Evolutionary conservation across 768 basidiomycete species (phyloP), one percentile per base, ranked within the genome.

Genomic region (Leccinum incarnatum): DNA sequence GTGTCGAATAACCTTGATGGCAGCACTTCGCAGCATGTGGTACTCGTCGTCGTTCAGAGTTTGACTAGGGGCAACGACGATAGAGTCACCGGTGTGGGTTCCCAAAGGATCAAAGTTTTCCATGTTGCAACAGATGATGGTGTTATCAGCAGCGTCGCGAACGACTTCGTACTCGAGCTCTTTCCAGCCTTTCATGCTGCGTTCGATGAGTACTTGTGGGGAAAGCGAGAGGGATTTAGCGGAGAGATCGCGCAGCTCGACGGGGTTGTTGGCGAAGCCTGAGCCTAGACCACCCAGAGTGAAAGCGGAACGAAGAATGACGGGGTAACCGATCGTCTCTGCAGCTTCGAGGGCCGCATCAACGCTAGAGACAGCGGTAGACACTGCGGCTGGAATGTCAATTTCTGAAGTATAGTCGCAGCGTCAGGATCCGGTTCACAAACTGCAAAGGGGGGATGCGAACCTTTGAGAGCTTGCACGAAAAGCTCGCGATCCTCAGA

Each of bases 81-180:
- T 99, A 12, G 97, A 98, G 74, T 98, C 97, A 65, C 97, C 97
- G 19, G 97, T 99, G 74, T 99, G 97, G 23, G 93, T 98, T 63
- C 97, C 97, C 59, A 98, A 89, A 37, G 97, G 97, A 70, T 99
- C 97, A 65, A 99, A 99, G 77, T 99, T 98, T 77, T 98, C 93
- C 93, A 96, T 96, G 75, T 95, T 95, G 77, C 96, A 98, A 78
- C 95, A 98, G 67, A 98, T 98, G 75, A 99, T 99, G 27, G 95
- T 98, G 79, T 98, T 97, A 76, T 99, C 97, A 53, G 96, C 96
- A 64, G 83, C 95, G 72, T 99, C 97, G 55, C 97, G 90, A 68
- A 98, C 97, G 61, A 99, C 97, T 73, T 99, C 97, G 66, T 98
- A 99, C 76, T 99, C 97, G 62, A 98, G 83, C 77, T 99, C 97